Conservation (phyloP, 2,329 filamentous ascomycete genomes). For the Clarireedia homoeocarpa region DNA sequence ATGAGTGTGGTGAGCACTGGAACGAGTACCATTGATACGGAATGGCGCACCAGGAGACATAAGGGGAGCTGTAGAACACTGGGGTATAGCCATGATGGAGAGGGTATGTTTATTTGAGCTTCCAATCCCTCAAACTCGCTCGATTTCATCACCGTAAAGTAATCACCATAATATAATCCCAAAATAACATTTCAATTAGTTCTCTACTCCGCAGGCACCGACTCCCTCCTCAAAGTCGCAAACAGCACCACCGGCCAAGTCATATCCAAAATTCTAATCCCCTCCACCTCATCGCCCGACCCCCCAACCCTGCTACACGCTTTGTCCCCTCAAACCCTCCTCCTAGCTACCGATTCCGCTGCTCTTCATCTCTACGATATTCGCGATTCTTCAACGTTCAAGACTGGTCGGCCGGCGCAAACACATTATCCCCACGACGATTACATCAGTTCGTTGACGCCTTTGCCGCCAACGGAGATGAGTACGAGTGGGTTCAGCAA, state of each 20-base stretch:
- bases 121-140: too few species aligned
- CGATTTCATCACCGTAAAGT: background rate
- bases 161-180: background rate
- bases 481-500: constrained; percentile 87
- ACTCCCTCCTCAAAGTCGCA: constrained; percentile 51
- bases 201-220: constrained; percentile 57
- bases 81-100: constrained; percentile 71
- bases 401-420: constrained; percentile 58
- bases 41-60: constrained; percentile 83
- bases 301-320: constrained; percentile 74
- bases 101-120: constrained; percentile 33
- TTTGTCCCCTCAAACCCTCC: constrained; percentile 78
- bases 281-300: constrained; percentile 45
- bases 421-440: constrained; percentile 85
- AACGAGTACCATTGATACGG: constrained; percentile 67
- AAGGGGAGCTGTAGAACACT: constrained; percentile 88
- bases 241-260: constrained; percentile 57
- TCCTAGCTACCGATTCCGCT: constrained; percentile 85
- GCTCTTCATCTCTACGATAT: constrained; percentile 84
- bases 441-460: constrained; percentile 82
- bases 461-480: constrained; percentile 69
- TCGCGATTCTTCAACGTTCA: constrained; percentile 49
- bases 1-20: constrained; percentile 49
- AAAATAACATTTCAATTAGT: constrained; percentile 23
- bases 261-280: constrained; percentile 73